Base-by-base conservation (phyloP, 371 early-diverging fungal species). In the Coemansia sp. region DNA sequence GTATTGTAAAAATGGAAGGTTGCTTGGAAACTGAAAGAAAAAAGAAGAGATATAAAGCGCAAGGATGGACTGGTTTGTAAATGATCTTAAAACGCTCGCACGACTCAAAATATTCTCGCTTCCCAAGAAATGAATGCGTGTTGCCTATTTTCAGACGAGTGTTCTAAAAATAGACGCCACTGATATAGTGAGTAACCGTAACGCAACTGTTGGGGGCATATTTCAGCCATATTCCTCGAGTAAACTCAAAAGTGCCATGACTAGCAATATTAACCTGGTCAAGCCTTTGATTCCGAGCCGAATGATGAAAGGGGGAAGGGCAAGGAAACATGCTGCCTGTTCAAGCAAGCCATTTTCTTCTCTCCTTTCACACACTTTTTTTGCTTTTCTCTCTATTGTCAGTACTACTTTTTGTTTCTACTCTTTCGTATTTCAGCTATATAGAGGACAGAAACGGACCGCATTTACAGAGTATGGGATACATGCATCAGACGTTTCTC, bases 401-500 rank as follows among this genome's bases (percentile, higher is more conserved):
- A 20, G 20, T 30, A 37, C 57, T 20, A 20, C 37, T 30, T 37
- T 37, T 20, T 58, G 39, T 20, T 33, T 58, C 23, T 26, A 53
- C 47, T 44, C 47, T n/a, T 44, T 14, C 23, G 42, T 20, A 33
- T 33, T 33, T 33, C 33, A 9, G 9, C 33, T 1, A 33, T 33
- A 33, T 33, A 33, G 33, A 33, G 33, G 9, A 33, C 33, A 33
- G 33, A 33, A 8, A 33, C 33, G 33, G 33, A 33, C 33, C 33
- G 9, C 33, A 9, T 33, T 33, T 33, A 23, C 21, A 18, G 58
- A 44, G 39, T 47, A 81, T 81, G 81, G 81, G 81, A 18, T 81
- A 81, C 60, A 81, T 73, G 74, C 79, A 80, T 67, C 79, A 80
- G 71, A 64, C 59, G 21, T 80, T 80, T 47, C 64, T 80, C 12